These are phyloP conservation scores for Capronia coronata DNA, from an alignment of 2,329 filamentous ascomycete genomes.

Conservation along the genomic window DNA sequence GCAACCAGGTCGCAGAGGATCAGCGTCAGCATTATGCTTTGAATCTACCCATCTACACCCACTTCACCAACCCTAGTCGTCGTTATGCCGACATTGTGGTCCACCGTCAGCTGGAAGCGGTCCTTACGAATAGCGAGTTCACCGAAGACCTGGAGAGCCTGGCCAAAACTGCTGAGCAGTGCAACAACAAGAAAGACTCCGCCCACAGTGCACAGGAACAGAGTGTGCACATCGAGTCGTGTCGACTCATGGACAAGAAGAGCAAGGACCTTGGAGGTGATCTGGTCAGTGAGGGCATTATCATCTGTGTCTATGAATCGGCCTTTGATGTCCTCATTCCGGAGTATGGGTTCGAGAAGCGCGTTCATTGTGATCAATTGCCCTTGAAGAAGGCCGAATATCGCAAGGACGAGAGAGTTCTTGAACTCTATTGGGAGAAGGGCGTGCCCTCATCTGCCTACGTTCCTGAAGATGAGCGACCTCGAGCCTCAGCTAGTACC, in stretches of 20 bases:
- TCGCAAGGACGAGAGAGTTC: slow-evolving; percentile 86
- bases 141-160: slow-evolving; percentile 81
- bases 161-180: slow-evolving; percentile 86
- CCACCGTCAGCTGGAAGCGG: slow-evolving; percentile 85
- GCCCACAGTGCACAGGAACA: slow-evolving; percentile 96
- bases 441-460: slow-evolving; percentile 93
- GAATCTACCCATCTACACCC: slow-evolving; percentile 90
- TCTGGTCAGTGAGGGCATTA: slow-evolving; percentile 89
- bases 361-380: slow-evolving; percentile 96
- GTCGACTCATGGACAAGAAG: slow-evolving; percentile 89
- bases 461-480: slow-evolving; percentile 92
- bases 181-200: slow-evolving; percentile 98
- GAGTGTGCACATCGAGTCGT: slow-evolving; percentile 96
- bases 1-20: slow-evolving; percentile 69
- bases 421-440: slow-evolving; percentile 99
- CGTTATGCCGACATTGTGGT: slow-evolving; percentile 94
- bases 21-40: slow-evolving; percentile 83
- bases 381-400: slow-evolving; percentile 98
- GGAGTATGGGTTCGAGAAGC: slow-evolving; percentile 98
- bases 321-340: slow-evolving; percentile 97
- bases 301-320: slow-evolving; percentile 95
- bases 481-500: slow-evolving; percentile 69
- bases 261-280: slow-evolving; percentile 81
- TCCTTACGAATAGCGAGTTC: slow-evolving; percentile 79
- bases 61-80: slow-evolving; percentile 91